Conservation (phyloP, 1,284 basidiomycete genomes). For the Ustilago shanxiensis region DNA sequence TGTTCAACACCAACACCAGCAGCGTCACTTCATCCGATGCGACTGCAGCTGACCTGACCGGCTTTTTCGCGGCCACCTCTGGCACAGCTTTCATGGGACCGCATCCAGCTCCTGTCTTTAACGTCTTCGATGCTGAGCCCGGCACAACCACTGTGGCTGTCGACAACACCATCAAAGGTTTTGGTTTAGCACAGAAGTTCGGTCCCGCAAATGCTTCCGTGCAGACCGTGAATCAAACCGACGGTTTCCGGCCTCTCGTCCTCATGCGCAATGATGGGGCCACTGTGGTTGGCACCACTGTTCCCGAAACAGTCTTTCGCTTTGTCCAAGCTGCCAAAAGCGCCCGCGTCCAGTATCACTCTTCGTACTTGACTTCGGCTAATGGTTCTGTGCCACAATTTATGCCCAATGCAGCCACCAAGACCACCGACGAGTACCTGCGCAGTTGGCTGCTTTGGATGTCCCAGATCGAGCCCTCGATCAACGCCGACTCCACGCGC, state of each 20-base stretch:
- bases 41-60: slow-evolving; percentile 20
- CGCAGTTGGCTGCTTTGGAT: slow-evolving; percentile 48
- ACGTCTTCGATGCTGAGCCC: slow-evolving; percentile 32
- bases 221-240: slow-evolving; percentile 18
- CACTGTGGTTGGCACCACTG: slow-evolving; percentile 29
- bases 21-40: slow-evolving; percentile 9
- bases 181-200: slow-evolving; percentile 26
- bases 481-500: slow-evolving; percentile 28
- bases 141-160: slow-evolving; percentile 18
- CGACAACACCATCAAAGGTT: slow-evolving; percentile 38
- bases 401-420: slow-evolving; percentile 23
- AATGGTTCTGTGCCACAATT: slow-evolving; percentile 20
- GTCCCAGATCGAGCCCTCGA: slow-evolving; percentile 26
- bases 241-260: slow-evolving; percentile 45
- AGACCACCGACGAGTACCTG: slow-evolving; percentile 32
- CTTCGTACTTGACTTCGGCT: neutral
- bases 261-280: slow-evolving; percentile 52
- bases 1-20: slow-evolving; percentile 14
- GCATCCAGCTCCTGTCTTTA: slow-evolving; percentile 36
- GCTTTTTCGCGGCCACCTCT: slow-evolving; percentile 27
- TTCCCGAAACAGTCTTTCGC: slow-evolving; percentile 40
- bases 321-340: slow-evolving; percentile 42
- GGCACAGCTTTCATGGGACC: slow-evolving; percentile 36
- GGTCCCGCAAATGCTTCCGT: slow-evolving; percentile 16
- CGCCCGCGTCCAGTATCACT: slow-evolving; percentile 33